These are phyloP conservation scores for Clathrus columnatus DNA, from an alignment of 768 basidiomycete genomes.

Conservation along the genomic window DNA sequence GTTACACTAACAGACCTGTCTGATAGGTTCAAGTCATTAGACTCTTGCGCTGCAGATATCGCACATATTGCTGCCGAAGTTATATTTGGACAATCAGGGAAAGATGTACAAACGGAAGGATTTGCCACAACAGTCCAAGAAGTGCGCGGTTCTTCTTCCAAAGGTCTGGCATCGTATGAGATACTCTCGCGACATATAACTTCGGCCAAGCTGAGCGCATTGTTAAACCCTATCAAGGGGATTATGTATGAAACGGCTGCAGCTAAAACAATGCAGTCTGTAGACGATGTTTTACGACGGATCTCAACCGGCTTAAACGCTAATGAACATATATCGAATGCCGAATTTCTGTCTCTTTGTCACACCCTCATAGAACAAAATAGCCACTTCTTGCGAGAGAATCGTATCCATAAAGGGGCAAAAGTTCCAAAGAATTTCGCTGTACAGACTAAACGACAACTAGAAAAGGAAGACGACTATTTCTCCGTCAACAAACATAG, in stretches of 20 bases:
- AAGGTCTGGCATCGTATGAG: slow-evolving; percentile 79
- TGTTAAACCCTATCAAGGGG: slow-evolving; percentile 70
- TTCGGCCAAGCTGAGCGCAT: slow-evolving; percentile 61
- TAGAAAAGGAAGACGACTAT: slow-evolving; percentile 47
- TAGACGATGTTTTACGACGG: slow-evolving; percentile 82
- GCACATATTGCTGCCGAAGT: slow-evolving; percentile 81
- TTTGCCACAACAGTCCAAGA: slow-evolving; percentile 95
- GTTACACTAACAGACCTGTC: slow-evolving; percentile 58
- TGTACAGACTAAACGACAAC: slow-evolving; percentile 71
- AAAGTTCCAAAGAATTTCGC: slow-evolving; percentile 47
- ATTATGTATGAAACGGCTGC: slow-evolving; percentile 84
- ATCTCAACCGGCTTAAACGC: slow-evolving; percentile 78
- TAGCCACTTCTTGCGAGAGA: slow-evolving; percentile 71
- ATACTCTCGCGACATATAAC: slow-evolving; percentile 73
- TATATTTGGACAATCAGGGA: slow-evolving; percentile 88
- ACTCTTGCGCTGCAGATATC: slow-evolving; percentile 69
- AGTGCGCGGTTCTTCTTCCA: slow-evolving; percentile 73
- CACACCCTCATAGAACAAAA: slow-evolving; percentile 89
- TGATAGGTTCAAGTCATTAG: slow-evolving; percentile 51
- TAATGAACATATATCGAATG: slow-evolving; percentile 61
- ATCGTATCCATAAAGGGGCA: slow-evolving; percentile 27
- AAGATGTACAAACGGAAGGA: slow-evolving; percentile 78
- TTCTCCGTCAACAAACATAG: slow-evolving; percentile 85
- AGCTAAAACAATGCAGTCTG: slow-evolving; percentile 67
- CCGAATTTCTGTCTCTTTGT: slow-evolving; percentile 71